Conservation (phyloP, 768 basidiomycete genomes). For the Xerocomus spinulosus region DNA sequence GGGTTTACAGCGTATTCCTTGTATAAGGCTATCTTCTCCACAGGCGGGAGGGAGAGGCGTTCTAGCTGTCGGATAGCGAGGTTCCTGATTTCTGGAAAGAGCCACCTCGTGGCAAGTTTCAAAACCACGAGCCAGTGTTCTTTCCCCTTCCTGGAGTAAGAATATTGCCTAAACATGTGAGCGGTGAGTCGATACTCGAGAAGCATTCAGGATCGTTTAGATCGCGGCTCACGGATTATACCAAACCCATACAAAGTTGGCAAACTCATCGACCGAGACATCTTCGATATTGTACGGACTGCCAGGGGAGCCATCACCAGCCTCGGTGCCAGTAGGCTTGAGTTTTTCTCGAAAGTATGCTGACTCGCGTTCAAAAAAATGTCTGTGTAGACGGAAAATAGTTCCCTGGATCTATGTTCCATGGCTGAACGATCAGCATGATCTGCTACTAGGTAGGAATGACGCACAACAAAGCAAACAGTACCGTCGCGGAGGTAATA, state of each 20-base stretch:
- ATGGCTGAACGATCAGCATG: background rate
- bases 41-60: constrained; percentile 39
- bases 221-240: constrained; percentile 41
- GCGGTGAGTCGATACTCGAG: background rate
- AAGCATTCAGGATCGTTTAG: constrained; percentile 30
- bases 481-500: constrained; percentile 57
- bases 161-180: constrained; percentile 41
- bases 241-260: constrained; percentile 48
- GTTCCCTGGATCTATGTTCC: constrained; percentile 31
- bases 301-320: background rate
- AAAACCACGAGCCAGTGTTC: constrained; percentile 55
- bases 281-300: constrained; percentile 18
- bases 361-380: constrained; percentile 37
- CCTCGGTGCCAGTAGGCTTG: background rate
- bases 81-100: constrained; percentile 45
- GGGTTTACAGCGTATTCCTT: constrained; percentile 48
- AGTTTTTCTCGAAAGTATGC: constrained; percentile 28
- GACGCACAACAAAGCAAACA: constrained; percentile 47
- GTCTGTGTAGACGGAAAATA: constrained; percentile 31
- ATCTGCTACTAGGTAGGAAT: background rate
- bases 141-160: constrained; percentile 46
- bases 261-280: constrained; percentile 38
- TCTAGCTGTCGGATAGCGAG: constrained; percentile 56
- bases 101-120: constrained; percentile 50
- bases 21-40: constrained; percentile 56